These are phyloP conservation scores for sunflower (Helianthus annuus) DNA, from an alignment of 129 eudicot genomes.

Conservation along the genomic window HanXRQr2.0-SUNRISE NC_035446.2:166540667-166541166, in stretches of 20 bases:
- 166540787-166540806: no score
- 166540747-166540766: no score
- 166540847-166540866: background rate
- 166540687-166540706: no score
- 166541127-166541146: no score
- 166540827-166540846: background rate
- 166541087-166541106: no score
- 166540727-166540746: no score
- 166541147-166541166: no score
- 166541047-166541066: background rate
- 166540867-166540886: constrained; percentile 14
- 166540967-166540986: background rate
- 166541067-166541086: no score
- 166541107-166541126: no score
- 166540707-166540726: no score
- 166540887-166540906: constrained; percentile 1
- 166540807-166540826: background rate
- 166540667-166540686: no score
- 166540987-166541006: background rate
- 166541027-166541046: background rate
- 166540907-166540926: background rate
- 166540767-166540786: no score
- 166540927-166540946: background rate
- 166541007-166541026: background rate
- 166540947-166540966: background rate